phyloP scores from a whole-genome alignment of 2,329 filamentous ascomycete genomes.

The Alternaria conjuncta region DNA sequence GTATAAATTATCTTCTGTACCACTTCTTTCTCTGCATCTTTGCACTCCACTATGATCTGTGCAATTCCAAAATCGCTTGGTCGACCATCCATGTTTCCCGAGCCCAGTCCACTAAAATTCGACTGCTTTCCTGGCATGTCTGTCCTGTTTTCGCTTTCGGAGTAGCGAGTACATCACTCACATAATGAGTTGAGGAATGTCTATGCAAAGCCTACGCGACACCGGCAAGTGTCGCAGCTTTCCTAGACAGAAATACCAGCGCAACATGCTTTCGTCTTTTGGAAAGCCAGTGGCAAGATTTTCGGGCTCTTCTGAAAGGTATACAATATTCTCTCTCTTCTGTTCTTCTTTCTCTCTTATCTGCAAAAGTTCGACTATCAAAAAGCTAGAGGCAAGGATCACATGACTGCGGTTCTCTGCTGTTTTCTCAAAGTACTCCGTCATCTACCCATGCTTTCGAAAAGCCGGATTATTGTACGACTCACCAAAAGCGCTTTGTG shows the following conservation, averaged over 20 bases:
- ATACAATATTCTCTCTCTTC: background rate
- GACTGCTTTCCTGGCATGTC: too few relatives aligned
- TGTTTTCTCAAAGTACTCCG: background rate
- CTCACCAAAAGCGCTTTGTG: background rate
- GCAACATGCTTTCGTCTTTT: background rate
- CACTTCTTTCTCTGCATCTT: too few relatives aligned
- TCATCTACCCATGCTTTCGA: background rate
- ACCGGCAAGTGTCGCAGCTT: background rate
- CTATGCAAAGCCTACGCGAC: background rate
- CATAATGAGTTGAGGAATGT: background rate
- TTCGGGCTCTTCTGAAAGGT: fast-evolving
- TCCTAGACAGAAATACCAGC: too few relatives aligned
- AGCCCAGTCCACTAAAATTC: background rate
- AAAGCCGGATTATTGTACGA: background rate
- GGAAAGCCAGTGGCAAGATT: background rate
- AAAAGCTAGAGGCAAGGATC: background rate
- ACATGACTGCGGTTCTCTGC: background rate
- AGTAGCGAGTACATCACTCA: background rate
- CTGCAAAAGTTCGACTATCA: background rate
- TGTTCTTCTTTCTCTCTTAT: fast-evolving
- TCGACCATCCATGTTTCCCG: background rate
- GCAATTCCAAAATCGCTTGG: too few relatives aligned
- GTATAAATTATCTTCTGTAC: too few relatives aligned
- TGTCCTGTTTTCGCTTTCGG: too few relatives aligned
- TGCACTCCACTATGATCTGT: too few relatives aligned